Conservation (phyloP, 257 asterid species). For the Jaltomata sinuosa region DNA sequence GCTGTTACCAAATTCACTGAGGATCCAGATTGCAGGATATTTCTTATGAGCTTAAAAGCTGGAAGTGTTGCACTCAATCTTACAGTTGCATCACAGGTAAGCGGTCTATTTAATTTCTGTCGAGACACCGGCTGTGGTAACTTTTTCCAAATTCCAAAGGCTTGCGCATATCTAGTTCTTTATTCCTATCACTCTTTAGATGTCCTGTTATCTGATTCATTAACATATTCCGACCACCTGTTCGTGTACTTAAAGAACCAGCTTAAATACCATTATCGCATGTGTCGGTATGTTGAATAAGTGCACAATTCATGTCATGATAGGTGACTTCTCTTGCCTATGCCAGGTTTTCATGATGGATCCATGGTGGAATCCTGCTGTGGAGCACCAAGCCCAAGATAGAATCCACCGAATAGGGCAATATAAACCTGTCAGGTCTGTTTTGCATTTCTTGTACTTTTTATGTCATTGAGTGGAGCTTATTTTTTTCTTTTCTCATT, state of each 20-base stretch:
- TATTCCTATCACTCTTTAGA: background rate
- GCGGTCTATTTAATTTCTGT: background rate
- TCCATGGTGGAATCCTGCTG: slow-evolving; percentile 99
- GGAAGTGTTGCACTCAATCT: slow-evolving; percentile 98
- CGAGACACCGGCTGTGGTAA: background rate
- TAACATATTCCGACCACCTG: background rate
- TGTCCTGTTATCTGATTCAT: background rate
- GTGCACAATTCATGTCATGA: background rate
- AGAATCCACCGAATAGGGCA: slow-evolving; percentile 94
- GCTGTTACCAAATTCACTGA: slow-evolving; percentile 70
- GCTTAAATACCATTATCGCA: background rate
- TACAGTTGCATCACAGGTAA: slow-evolving; percentile 90
- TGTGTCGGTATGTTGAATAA: background rate
- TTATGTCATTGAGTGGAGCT: background rate
- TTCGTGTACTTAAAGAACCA: background rate
- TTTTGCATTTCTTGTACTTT: background rate
- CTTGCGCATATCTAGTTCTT: background rate
- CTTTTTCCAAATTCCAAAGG: background rate
- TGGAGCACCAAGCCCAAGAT: slow-evolving; percentile 93
- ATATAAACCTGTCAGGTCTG: slow-evolving; percentile 74
- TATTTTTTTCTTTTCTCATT: background rate
- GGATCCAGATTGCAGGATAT: slow-evolving; percentile 74
- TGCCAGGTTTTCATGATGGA: slow-evolving; percentile 92
- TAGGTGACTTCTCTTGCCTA: background rate
- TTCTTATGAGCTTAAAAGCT: slow-evolving; percentile 92